phyloP scores from a whole-genome alignment of 2,329 filamentous ascomycete species.

The Microcyclospora pomicola region DNA sequence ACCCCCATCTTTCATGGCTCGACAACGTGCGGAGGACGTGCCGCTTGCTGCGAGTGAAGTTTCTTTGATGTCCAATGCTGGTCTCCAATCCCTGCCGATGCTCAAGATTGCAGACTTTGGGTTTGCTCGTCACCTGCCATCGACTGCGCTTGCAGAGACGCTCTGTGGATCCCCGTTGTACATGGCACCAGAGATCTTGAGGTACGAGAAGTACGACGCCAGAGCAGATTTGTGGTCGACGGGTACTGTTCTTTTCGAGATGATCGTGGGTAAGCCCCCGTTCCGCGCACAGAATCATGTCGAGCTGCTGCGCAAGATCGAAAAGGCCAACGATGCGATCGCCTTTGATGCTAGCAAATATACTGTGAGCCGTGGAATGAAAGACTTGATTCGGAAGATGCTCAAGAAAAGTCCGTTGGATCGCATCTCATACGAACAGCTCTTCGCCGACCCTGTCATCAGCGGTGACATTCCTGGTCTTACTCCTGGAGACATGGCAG shows the following conservation, averaged over 20 bases:
- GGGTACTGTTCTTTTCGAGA: constrained; percentile 88
- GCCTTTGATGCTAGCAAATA: constrained; percentile 41
- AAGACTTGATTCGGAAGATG: constrained; percentile 62
- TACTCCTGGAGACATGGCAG: constrained; percentile 16
- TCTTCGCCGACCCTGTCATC: constrained; percentile 52
- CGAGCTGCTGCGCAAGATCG: constrained; percentile 82
- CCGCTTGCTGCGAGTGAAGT: constrained; percentile 69
- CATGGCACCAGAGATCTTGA: constrained; percentile 95
- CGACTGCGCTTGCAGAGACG: constrained; percentile 85
- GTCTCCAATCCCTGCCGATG: constrained; percentile 77
- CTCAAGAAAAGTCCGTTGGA: constrained; percentile 78
- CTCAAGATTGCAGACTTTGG: constrained; percentile 97
- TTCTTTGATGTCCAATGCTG: constrained; percentile 66
- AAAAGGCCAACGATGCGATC: constrained; percentile 74
- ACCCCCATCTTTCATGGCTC: constrained; percentile 55
- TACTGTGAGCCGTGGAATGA: constrained; percentile 60
- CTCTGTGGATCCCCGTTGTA: constrained; percentile 93
- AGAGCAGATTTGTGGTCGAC: constrained; percentile 97
- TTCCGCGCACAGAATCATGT: constrained; percentile 92
- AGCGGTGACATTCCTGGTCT: constrained; percentile 21
- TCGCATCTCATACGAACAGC: constrained; percentile 70
- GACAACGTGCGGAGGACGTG: constrained; percentile 45
- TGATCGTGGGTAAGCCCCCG: constrained; percentile 80
- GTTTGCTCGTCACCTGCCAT: constrained; percentile 85
- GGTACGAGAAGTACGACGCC: constrained; percentile 94